A percentile compares a stretch with the other conserved stretches of the same genome.
phyloP scores from a whole-genome alignment of 2,329 filamentous ascomycete genomes.

The Fusarium napiforme region DNA sequence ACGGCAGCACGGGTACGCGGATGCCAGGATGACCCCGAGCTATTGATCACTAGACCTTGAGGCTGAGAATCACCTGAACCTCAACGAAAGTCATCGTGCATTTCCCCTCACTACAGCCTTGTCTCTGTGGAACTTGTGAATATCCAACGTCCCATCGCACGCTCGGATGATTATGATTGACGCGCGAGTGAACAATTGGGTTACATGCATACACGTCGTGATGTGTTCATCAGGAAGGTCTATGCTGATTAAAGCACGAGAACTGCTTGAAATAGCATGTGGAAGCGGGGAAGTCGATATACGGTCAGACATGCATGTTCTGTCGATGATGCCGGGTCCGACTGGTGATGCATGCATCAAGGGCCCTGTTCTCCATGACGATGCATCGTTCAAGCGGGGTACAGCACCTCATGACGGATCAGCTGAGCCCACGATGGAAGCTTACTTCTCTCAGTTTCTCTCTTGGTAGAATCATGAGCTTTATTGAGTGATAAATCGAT shows the following conservation, averaged over 20 bases:
- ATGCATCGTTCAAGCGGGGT: slow-evolving; percentile 23
- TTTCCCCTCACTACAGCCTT: slow-evolving; percentile 9
- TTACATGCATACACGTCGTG: slow-evolving; percentile 12
- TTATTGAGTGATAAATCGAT: not conserved
- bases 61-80: slow-evolving; percentile 6
- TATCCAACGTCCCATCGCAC: not conserved
- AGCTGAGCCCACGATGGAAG: slow-evolving; percentile 11
- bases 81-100: not conserved
- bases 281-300: slow-evolving; percentile 8
- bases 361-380: not conserved
- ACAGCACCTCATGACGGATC: slow-evolving; percentile 25
- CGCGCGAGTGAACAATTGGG: not conserved
- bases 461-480: not conserved
- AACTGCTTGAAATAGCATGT: slow-evolving; percentile 5
- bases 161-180: too few species aligned
- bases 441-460: not conserved
- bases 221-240: slow-evolving; percentile 18
- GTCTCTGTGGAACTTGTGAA: slow-evolving; percentile 6
- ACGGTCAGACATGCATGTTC: not conserved
- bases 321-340: slow-evolving; percentile 3
- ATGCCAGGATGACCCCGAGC: not conserved
- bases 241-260: not conserved
- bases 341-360: slow-evolving; percentile 19
- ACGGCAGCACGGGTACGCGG: not conserved
- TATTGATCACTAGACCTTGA: slow-evolving; percentile 9